These are phyloP conservation scores for Elaeis oleifera DNA, from an alignment of 202 grass and related monocot species.

Conservation along the genomic window DNA sequence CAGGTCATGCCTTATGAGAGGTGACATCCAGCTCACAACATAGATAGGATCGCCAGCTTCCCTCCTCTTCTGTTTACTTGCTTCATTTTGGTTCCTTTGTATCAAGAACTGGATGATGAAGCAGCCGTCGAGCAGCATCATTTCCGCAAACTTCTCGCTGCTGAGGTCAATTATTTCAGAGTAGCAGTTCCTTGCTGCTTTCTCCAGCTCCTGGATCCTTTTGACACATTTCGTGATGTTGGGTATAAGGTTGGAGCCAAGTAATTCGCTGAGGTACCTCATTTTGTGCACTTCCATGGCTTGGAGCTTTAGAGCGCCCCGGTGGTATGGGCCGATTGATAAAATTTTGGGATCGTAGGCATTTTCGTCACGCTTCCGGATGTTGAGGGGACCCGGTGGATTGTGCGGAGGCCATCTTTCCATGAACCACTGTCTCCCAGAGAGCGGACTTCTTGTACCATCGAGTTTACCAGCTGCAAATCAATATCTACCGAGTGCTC, in stretches of 20 bases:
- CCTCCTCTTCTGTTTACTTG: not conserved
- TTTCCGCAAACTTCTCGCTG: conserved; percentile 11
- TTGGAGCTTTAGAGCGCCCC: not conserved
- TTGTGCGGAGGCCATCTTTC: too few relatives aligned
- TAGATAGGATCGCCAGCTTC: too few relatives aligned
- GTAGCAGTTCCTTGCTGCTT: conserved; percentile 17
- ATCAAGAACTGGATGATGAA: conserved; percentile 13
- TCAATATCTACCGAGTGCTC: too few relatives aligned
- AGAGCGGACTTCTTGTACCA: too few relatives aligned
- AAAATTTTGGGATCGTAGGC: too few relatives aligned
- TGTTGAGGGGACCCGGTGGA: too few relatives aligned
- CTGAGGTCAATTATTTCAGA: conserved; percentile 1
- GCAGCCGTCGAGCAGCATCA: conserved; percentile 27
- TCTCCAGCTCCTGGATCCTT: conserved; percentile 17
- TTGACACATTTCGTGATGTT: conserved; percentile 5
- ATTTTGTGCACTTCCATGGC: conserved; percentile 18
- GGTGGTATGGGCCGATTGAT: conserved; percentile 23
- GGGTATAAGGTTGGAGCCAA: not conserved
- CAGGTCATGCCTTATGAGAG: conserved; percentile 11
- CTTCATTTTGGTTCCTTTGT: not conserved
- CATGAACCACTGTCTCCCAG: too few relatives aligned
- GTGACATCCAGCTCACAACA: not conserved
- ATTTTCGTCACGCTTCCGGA: too few relatives aligned
- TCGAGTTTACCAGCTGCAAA: too few relatives aligned
- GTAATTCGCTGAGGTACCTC: conserved; percentile 5